A percentile compares a stretch with the other conserved stretches of the same genome.
Evolutionary conservation across 2,329 filamentous ascomycete genomes (phyloP).

Genomic region (Thelonectria blattea): DNA sequence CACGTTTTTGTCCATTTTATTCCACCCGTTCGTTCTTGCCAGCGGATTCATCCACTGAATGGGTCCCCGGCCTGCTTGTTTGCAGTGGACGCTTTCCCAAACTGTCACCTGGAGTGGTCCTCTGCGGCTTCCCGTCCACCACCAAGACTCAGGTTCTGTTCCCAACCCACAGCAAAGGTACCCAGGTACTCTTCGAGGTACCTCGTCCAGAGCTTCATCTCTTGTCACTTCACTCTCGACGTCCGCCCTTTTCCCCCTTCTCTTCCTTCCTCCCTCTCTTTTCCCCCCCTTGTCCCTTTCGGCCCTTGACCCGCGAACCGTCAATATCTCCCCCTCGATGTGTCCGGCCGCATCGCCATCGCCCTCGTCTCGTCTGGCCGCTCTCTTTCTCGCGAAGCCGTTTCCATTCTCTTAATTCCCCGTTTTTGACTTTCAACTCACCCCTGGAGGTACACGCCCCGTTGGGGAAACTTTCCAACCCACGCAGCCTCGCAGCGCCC

Average conservation of each 20-base stretch:
- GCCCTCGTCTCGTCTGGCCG: slow-evolving; percentile 31
- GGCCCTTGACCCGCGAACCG: slow-evolving; percentile 22
- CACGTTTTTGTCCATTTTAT: background rate
- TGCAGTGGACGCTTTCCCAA: slow-evolving; percentile 19
- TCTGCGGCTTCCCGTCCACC: background rate
- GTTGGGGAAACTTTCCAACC: slow-evolving; percentile 32
- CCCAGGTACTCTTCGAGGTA: slow-evolving; percentile 5
- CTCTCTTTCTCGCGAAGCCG: slow-evolving; percentile 39
- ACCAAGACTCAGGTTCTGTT: background rate
- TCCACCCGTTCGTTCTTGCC: slow-evolving; percentile 1
- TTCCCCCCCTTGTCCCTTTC: slow-evolving; percentile 17
- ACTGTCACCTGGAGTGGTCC: background rate
- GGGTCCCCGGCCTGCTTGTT: background rate
- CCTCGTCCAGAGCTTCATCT: slow-evolving; percentile 15
- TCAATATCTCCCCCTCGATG: slow-evolving; percentile 39
- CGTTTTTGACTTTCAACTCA: slow-evolving; percentile 17
- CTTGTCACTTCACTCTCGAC: slow-evolving; percentile 9
- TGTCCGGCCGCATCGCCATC: slow-evolving; percentile 40
- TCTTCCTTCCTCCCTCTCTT: background rate
- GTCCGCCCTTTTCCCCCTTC: slow-evolving; percentile 9
- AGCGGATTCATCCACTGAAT: slow-evolving; percentile 6
- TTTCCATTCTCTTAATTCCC: slow-evolving; percentile 33
- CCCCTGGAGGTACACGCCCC: slow-evolving; percentile 35
- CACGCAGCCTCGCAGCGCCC: slow-evolving; percentile 24
- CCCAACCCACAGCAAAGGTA: slow-evolving; percentile 4